Percentiles rank a stretch among this genome's conserved stretches.
Conservation (phyloP, 257 asterid genomes). For the Prunella vulgaris region DNA sequence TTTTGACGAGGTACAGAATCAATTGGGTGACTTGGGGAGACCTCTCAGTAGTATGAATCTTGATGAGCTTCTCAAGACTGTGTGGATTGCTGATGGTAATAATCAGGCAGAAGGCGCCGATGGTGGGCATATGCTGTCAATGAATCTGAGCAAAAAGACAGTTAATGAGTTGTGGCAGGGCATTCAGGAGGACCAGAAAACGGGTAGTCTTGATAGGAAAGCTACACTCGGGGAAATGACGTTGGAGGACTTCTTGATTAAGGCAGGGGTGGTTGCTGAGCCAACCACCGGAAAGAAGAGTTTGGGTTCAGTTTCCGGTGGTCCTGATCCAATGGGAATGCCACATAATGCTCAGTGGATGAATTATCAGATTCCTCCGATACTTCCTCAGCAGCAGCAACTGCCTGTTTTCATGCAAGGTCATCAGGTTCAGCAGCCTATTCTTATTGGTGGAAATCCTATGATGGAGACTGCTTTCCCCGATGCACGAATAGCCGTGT, state of each 20-base stretch:
- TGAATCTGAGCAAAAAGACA: slow-evolving; percentile 81
- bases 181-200: slow-evolving; percentile 63
- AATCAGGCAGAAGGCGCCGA: slow-evolving; percentile 44
- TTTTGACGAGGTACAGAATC: slow-evolving; percentile 86
- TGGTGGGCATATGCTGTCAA: slow-evolving; percentile 40
- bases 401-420: slow-evolving; percentile 46
- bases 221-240: slow-evolving; percentile 81
- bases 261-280: slow-evolving; percentile 87
- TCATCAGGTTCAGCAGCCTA: slow-evolving; percentile 52
- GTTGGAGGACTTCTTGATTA: slow-evolving; percentile 86
- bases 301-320: slow-evolving; percentile 26
- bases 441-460: slow-evolving; percentile 43
- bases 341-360: slow-evolving; percentile 70
- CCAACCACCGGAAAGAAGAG: slow-evolving; percentile 31
- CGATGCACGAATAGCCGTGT: slow-evolving; percentile 52
- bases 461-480: slow-evolving; percentile 45
- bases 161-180: slow-evolving; percentile 96
- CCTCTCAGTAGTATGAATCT: slow-evolving; percentile 87
- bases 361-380: slow-evolving; percentile 46
- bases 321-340: slow-evolving; percentile 31
- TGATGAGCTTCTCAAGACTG: slow-evolving; percentile 85
- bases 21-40: slow-evolving; percentile 74
- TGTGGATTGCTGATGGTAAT: slow-evolving; percentile 58
- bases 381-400: slow-evolving; percentile 45
- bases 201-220: slow-evolving; percentile 49